Evolutionary conservation across 164 flowering plant genomes (phyloP).

Genomic region (Euptelea pleiosperma): DNA sequence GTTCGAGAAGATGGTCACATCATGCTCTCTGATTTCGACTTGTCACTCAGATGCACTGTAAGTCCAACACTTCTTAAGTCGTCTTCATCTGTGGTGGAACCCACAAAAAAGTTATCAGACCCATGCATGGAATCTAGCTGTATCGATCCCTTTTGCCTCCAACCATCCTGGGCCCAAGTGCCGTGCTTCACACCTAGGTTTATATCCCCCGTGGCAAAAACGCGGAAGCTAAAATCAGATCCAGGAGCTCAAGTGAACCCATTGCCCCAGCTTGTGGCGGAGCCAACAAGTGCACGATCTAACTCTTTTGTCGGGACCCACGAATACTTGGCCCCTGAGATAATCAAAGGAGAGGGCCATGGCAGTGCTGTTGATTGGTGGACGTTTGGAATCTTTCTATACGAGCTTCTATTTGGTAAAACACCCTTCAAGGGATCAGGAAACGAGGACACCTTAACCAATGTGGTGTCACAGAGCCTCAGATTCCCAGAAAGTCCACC

Average conservation of each 20-base stretch:
- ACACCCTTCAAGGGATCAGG: conserved; percentile 80
- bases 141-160: conserved; percentile 75
- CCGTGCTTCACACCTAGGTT: conserved; percentile 72
- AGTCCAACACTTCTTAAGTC: conserved; percentile 57
- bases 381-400: conserved; percentile 78
- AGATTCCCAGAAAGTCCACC: conserved; percentile 55
- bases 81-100: conserved; percentile 32
- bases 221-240: conserved; percentile 48
- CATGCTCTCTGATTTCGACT: conserved; percentile 88
- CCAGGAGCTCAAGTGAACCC: conserved; percentile 39
- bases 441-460: conserved; percentile 69
- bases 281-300: conserved; percentile 84
- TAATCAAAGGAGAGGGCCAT: conserved; percentile 81
- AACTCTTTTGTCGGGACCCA: conserved; percentile 94
- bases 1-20: conserved; percentile 92
- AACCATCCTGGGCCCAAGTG: conserved; percentile 66
- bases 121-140: conserved; percentile 65
- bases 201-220: conserved; percentile 38
- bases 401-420: conserved; percentile 70
- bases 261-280: conserved; percentile 76
- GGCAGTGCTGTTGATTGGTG: conserved; percentile 97
- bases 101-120: conserved; percentile 38
- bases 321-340: conserved; percentile 90
- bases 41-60: conserved; percentile 69
- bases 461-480: conserved; percentile 64